These are phyloP conservation scores for Penicillium sp. DNA, from an alignment of 2,329 filamentous ascomycete species.

Conservation along the genomic window DNA sequence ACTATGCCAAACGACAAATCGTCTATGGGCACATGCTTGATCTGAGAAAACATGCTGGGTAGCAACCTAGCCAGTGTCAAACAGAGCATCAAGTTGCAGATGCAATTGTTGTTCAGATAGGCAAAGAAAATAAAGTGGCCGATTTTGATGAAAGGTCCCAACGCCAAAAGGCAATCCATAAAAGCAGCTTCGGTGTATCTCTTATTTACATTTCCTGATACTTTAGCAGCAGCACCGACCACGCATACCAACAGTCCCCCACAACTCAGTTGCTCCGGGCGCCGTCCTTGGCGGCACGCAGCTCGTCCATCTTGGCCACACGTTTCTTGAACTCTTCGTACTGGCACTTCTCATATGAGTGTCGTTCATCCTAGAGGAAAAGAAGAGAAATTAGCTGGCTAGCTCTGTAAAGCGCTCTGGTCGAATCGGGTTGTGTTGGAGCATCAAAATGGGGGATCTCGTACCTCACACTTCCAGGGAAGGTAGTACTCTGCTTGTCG, in stretches of 20 bases:
- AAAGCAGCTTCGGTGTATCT: constrained; percentile 30
- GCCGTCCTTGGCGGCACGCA: constrained; percentile 74
- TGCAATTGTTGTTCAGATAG: neutral
- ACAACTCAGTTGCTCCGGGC: constrained; percentile 66
- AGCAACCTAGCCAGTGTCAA: neutral
- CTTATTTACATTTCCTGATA: constrained; percentile 35
- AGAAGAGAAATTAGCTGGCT: constrained; percentile 2
- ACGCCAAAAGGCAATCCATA: constrained; percentile 32
- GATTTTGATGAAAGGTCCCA: constrained; percentile 20
- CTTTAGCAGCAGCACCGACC: constrained; percentile 22
- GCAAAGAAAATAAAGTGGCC: neutral
- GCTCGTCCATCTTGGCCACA: constrained; percentile 96
- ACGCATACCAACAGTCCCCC: constrained; percentile 17
- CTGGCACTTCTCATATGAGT: constrained; percentile 98
- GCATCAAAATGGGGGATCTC: constrained; percentile 26
- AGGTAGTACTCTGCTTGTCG: constrained; percentile 85
- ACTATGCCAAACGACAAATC: neutral
- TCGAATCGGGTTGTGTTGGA: neutral
- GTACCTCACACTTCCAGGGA: constrained; percentile 94
- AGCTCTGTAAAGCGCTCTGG: neutral
- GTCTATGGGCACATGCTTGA: neutral
- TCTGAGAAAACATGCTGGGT: neutral
- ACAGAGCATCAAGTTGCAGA: neutral
- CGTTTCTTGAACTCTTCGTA: constrained; percentile 98
- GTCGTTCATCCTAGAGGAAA: constrained; percentile 70